Conservation (phyloP, 257 asterid species). For the Phtheirospermum japonicum region DNA sequence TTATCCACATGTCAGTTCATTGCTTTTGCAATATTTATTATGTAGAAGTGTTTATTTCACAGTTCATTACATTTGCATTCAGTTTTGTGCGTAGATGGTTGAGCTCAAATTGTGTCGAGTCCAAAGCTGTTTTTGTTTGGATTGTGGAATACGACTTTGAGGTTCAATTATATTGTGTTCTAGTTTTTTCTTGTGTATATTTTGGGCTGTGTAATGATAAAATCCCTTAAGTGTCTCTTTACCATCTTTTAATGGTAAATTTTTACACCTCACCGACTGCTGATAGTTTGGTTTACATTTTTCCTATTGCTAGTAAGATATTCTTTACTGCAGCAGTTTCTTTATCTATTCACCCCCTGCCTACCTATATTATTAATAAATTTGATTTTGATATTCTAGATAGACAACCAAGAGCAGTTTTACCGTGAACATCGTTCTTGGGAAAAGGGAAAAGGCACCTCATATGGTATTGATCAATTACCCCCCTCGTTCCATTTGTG, state of each 20-base stretch:
- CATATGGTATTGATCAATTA: constrained; percentile 35
- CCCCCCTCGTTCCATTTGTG: neutral
- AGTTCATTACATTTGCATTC: neutral
- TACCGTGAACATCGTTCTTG: constrained; percentile 49
- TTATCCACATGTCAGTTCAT: neutral
- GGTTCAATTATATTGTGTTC: too few relatives aligned
- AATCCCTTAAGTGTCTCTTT: neutral
- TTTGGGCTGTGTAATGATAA: neutral
- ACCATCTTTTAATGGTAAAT: neutral
- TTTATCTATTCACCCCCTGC: neutral
- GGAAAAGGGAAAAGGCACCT: constrained; percentile 34
- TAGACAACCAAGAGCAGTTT: constrained; percentile 60
- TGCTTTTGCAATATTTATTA: neutral
- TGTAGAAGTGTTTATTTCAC: neutral
- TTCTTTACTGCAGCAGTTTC: too few relatives aligned
- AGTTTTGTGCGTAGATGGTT: neutral
- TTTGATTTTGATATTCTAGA: constrained; percentile 36
- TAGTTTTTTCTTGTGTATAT: too few relatives aligned
- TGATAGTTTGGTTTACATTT: neutral
- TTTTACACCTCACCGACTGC: neutral
- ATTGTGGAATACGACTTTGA: neutral
- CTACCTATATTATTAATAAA: constrained; percentile 7
- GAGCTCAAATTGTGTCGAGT: neutral
- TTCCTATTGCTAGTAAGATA: neutral
- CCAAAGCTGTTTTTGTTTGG: neutral